phyloP scores from a whole-genome alignment of 2,329 filamentous ascomycete species.

The Ophiostoma tasmaniense region DNA sequence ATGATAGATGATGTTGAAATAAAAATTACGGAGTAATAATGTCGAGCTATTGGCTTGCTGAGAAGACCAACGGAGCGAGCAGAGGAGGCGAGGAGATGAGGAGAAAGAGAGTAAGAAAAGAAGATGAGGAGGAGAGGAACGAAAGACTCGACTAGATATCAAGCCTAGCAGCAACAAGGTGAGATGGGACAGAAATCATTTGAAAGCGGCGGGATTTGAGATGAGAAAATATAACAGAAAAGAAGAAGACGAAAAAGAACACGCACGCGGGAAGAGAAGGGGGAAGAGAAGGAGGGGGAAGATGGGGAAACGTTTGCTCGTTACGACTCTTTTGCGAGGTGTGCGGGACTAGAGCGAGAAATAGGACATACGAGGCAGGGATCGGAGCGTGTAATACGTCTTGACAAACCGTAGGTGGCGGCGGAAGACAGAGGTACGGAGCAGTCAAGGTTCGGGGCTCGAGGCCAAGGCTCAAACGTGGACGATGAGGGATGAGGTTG shows the following conservation, averaged over 20 bases:
- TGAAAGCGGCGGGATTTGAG: background rate
- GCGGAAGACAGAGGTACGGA: background rate
- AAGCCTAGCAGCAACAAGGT: background rate
- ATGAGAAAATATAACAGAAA: background rate
- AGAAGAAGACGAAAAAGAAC: background rate
- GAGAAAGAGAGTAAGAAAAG: background rate
- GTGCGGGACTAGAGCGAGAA: conserved; percentile 3
- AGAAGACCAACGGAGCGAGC: background rate
- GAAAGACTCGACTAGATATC: background rate
- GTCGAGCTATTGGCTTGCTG: background rate
- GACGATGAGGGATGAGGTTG: background rate
- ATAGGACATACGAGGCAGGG: background rate
- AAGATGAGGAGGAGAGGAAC: background rate
- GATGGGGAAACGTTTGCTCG: background rate
- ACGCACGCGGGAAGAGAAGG: background rate
- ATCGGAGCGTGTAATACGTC: background rate
- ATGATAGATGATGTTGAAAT: background rate
- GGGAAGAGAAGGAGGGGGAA: background rate
- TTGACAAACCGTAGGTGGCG: background rate
- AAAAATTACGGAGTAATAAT: background rate
- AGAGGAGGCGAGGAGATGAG: background rate
- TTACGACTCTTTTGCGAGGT: background rate
- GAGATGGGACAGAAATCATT: background rate
- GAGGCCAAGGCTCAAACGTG: background rate
- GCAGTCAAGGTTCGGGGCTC: background rate